phyloP scores from a whole-genome alignment of 257 asterid species.

The Solanum etuberosum region DNA sequence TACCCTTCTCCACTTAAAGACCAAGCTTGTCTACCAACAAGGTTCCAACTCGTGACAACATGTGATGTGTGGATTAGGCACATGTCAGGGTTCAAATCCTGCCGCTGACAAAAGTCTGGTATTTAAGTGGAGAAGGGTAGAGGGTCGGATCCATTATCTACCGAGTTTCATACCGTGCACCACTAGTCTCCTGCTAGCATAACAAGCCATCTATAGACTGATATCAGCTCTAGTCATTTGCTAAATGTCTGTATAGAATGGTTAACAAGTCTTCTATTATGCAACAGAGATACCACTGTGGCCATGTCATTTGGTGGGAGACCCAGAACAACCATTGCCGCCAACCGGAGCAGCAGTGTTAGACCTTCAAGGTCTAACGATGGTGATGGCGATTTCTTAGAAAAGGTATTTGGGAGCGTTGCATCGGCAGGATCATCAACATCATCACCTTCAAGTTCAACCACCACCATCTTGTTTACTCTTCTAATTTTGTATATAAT shows the following conservation, averaged over 20 bases:
- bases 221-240: not conserved
- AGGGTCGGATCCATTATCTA: not conserved
- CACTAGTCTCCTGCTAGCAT: not conserved
- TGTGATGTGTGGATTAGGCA: not conserved
- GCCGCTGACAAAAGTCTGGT: not conserved
- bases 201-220: not conserved
- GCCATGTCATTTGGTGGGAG: conserved; percentile 50
- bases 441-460: conserved; percentile 13
- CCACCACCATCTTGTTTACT: conserved; percentile 29
- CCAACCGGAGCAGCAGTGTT: conserved; percentile 16
- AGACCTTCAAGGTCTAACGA: conserved; percentile 13
- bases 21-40: not conserved
- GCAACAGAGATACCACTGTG: conserved; percentile 42
- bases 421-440: conserved; percentile 32
- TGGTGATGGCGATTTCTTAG: conserved; percentile 27
- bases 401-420: conserved; percentile 58
- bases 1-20: not conserved
- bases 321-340: conserved; percentile 27
- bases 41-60: not conserved
- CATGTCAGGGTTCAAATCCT: not conserved
- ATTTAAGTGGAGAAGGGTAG: not conserved
- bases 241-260: not conserved
- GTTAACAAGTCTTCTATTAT: not conserved
- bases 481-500: conserved; percentile 29
- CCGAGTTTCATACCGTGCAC: not conserved